These are phyloP conservation scores for Daldinia eschscholtzii DNA, from an alignment of 2,329 filamentous ascomycete genomes.

Conservation along the genomic window DNA sequence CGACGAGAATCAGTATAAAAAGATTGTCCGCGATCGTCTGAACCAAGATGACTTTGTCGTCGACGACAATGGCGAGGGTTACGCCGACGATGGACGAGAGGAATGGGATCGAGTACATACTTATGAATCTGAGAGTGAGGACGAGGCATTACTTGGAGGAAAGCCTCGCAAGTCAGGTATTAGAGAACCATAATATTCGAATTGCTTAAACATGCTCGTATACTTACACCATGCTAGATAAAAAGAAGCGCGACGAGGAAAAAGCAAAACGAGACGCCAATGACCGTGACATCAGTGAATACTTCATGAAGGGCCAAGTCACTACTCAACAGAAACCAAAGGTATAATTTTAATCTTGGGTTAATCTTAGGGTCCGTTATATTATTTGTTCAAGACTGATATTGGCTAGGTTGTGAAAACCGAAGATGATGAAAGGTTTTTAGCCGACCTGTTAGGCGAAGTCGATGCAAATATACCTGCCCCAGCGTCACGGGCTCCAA, in stretches of 20 bases:
- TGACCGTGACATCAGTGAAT: conserved; percentile 92
- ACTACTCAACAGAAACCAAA: conserved; percentile 82
- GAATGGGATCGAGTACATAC: conserved; percentile 84
- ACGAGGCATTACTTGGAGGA: conserved; percentile 64
- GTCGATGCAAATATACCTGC: conserved; percentile 80
- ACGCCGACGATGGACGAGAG: conserved; percentile 95
- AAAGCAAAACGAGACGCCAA: conserved; percentile 86
- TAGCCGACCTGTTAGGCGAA: conserved; percentile 85
- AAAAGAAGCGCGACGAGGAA: conserved; percentile 89
- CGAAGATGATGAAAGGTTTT: conserved; percentile 89
- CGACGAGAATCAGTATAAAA: conserved; percentile 97
- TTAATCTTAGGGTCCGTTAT: conserved; percentile 39
- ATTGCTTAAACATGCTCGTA: background rate
- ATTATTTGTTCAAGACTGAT: conserved; percentile 30
- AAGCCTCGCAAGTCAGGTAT: conserved; percentile 66
- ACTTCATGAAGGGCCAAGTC: conserved; percentile 83
- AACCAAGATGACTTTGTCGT: conserved; percentile 98
- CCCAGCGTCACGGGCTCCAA: conserved; percentile 68
- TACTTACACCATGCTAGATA: conserved; percentile 65
- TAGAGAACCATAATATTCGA: conserved; percentile 40
- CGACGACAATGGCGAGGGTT: conserved; percentile 97
- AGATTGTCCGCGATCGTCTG: conserved; percentile 87
- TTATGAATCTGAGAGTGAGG: conserved; percentile 81
- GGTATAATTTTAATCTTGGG: conserved; percentile 61
- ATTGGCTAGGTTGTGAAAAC: conserved; percentile 75